phyloP scores from a whole-genome alignment of 441 rosid species.

The Populus hybrid region DNA sequence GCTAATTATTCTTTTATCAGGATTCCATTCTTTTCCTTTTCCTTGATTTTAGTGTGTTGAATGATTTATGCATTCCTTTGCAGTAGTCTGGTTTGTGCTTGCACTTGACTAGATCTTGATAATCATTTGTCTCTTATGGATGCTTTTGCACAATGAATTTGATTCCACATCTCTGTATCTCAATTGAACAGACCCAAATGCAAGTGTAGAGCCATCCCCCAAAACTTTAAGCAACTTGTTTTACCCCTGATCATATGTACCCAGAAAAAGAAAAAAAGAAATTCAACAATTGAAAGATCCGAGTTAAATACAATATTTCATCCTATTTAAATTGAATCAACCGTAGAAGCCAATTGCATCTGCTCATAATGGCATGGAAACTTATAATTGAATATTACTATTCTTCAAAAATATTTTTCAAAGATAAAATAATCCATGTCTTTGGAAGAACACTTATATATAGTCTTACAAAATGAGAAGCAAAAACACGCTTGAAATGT shows the following conservation, averaged over 20 bases:
- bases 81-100: background rate
- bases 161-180: background rate
- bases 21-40: background rate
- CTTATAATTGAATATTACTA: background rate
- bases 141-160: background rate
- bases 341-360: background rate
- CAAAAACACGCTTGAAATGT: background rate
- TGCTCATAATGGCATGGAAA: background rate
- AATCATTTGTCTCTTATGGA: background rate
- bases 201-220: background rate
- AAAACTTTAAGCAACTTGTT: background rate
- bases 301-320: background rate
- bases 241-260: background rate
- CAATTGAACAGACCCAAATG: background rate
- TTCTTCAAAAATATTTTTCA: no score
- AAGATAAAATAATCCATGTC: background rate
- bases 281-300: background rate
- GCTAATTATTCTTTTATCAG: conserved; percentile 1
- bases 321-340: background rate
- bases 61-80: background rate
- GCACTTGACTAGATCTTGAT: background rate
- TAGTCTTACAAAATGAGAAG: background rate
- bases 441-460: background rate
- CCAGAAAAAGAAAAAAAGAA: background rate
- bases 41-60: background rate